These are phyloP conservation scores for Lodderomyces orthopsilosis DNA, from an alignment of 1,139 yeast species.

Conservation along the genomic window DNA sequence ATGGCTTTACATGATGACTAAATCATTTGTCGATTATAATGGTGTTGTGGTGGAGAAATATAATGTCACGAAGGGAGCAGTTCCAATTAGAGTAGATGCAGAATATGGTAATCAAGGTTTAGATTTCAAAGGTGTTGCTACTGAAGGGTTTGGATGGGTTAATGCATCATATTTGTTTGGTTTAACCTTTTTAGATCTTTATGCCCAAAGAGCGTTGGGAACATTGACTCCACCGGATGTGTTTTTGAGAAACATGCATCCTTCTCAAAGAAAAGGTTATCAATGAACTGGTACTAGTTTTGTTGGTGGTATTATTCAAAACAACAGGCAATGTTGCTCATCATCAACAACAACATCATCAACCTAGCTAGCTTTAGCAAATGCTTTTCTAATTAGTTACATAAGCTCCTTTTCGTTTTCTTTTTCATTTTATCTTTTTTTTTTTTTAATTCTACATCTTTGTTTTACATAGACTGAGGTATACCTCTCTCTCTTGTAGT, in stretches of 20 bases:
- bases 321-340: no score
- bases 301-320: neutral
- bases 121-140: constrained; percentile 89
- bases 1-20: constrained; percentile 88
- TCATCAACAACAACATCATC: no score
- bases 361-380: no score
- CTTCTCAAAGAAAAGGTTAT: constrained; percentile 33
- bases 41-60: constrained; percentile 97
- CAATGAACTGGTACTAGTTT: constrained; percentile 3
- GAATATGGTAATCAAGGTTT: constrained; percentile 97
- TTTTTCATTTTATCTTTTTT: no score
- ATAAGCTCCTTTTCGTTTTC: no score
- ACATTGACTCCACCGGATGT: constrained; percentile 77
- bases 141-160: constrained; percentile 98
- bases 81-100: constrained; percentile 91
- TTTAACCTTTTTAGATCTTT: constrained; percentile 61
- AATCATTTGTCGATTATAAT: constrained; percentile 88
- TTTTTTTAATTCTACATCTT: no score
- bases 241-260: constrained; percentile 54
- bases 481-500: no score
- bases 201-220: constrained; percentile 77
- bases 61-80: constrained; percentile 78
- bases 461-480: no score
- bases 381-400: no score
- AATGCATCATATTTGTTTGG: constrained; percentile 84